Evolutionary conservation across 176 grass and related monocot genomes (phyloP), one percentile per base, ranked within the genome.

Genomic region (Juncus inflexus): DNA sequence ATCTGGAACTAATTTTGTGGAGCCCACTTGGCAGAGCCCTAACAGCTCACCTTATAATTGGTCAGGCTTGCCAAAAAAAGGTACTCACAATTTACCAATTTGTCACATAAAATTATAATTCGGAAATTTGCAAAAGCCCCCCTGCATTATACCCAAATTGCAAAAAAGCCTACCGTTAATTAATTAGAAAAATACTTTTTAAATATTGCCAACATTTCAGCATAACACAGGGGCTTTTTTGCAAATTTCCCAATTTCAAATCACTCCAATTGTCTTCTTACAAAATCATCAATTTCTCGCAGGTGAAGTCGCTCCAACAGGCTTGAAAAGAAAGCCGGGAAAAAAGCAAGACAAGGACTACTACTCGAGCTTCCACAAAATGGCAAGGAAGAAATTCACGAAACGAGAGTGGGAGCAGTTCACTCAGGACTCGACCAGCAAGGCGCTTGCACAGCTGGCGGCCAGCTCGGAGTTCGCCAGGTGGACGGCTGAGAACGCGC

Each of bases 401-500:
- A 79, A 89, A 71, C 37, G 84, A 72, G 87, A 97, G 70, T 97
- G 92, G 92, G 64, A 83, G 11, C 75, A 90, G 4, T 91, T 97
- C 64, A 89, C 92, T 37, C 64, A 61, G 40, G 82, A 97, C 49
- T 80, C 81, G 0, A 97, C 92, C 5, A 89, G 64, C 40, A 72
- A 63, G 11, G 92, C 85, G 0, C 60, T 97, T 50, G 57, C 61
- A 37, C 77, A 76, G 56, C 85, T 74, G 79, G 71, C 87, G 2
- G 70, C 79, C 9, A 97, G 84, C 42, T 79, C 82, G 3, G 92
- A 91, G 35, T 86, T 97, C 54, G 82, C 82, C 42, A 55, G 60
- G 65, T 97, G 92, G 92, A 70, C 87, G 55, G 85, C 77, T 64
- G 82, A 89, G 42, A 97, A 91, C 58, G 87, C 84, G 62, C 79